Evolutionary conservation across 768 basidiomycete genomes (phyloP).

Genomic region (Amanita inopinata): DNA sequence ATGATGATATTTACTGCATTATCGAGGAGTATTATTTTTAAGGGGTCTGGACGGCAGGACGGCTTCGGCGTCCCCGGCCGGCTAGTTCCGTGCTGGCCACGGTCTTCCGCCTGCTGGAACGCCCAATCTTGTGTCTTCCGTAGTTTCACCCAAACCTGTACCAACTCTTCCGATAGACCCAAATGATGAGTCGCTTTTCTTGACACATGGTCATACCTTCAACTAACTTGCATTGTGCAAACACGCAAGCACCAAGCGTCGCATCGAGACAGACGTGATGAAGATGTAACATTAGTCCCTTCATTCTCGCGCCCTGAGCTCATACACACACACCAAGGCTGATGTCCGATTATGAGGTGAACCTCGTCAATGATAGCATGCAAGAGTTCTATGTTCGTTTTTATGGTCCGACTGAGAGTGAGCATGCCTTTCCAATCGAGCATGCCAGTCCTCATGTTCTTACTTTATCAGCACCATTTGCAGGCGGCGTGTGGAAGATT

Average conservation of each 20-base stretch:
- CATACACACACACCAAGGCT: constrained; percentile 40
- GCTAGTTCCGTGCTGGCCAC: constrained; percentile 10
- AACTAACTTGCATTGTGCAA: constrained; percentile 16
- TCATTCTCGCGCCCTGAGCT: constrained; percentile 2
- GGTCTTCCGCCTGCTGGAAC: constrained; percentile 10
- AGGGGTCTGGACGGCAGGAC: constrained; percentile 3
- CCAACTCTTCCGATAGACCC: constrained; percentile 10
- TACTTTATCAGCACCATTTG: constrained; percentile 72
- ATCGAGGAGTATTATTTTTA: constrained; percentile 58
- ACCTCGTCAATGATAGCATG: constrained; percentile 96
- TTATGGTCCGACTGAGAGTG: constrained; percentile 90
- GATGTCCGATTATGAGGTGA: constrained; percentile 98
- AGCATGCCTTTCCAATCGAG: constrained; percentile 17
- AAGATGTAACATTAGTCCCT: constrained; percentile 65
- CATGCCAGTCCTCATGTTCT: constrained; percentile 4
- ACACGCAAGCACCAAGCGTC: constrained; percentile 66
- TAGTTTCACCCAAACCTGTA: constrained; percentile 7
- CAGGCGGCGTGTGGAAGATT: constrained; percentile 98
- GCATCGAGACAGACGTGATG: constrained; percentile 99
- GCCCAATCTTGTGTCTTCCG: no score
- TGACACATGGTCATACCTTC: not conserved
- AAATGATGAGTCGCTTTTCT: constrained; percentile 49
- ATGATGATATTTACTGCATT: constrained; percentile 56
- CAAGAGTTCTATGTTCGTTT: constrained; percentile 98
- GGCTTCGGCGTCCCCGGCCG: constrained; percentile 3